These are phyloP conservation scores for Naganishia antarctica DNA, from an alignment of 768 basidiomycete genomes.

Conservation along the genomic window DNA sequence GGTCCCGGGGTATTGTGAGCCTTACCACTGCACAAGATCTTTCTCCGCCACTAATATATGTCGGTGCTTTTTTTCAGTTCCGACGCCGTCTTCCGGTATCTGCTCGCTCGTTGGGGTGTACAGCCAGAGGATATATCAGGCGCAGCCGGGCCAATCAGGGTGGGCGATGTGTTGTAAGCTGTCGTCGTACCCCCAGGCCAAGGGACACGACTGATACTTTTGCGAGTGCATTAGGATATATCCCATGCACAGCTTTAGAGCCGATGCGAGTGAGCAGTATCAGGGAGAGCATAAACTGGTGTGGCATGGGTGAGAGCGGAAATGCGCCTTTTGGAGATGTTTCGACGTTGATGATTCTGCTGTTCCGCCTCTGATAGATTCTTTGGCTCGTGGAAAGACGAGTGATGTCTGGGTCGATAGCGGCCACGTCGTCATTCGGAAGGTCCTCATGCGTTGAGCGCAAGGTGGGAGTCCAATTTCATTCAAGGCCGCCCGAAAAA, in stretches of 20 bases:
- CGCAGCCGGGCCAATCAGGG: background rate
- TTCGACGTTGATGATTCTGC: background rate
- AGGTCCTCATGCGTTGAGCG: too few relatives aligned
- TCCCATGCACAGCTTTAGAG: slow-evolving; percentile 21
- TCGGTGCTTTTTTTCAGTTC: background rate
- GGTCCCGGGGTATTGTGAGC: slow-evolving; percentile 36
- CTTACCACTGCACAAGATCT: too few relatives aligned
- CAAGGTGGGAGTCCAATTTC: too few relatives aligned
- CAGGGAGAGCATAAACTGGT: slow-evolving; percentile 16
- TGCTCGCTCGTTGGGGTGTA: slow-evolving; percentile 23
- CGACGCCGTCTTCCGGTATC: slow-evolving; percentile 23
- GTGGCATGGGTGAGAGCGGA: slow-evolving; percentile 13
- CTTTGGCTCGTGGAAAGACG: slow-evolving; percentile 20
- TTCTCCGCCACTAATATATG: background rate
- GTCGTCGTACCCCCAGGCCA: too few relatives aligned
- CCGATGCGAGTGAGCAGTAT: slow-evolving; percentile 10
- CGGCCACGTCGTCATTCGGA: too few relatives aligned
- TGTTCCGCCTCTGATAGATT: background rate
- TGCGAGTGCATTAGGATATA: background rate
- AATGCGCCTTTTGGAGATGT: too few relatives aligned
- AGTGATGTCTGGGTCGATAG: too few relatives aligned
- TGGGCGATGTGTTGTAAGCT: slow-evolving; percentile 27
- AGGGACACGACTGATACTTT: background rate
- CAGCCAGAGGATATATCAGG: slow-evolving; percentile 19
- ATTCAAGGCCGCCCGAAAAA: too few relatives aligned